Base-by-base conservation (phyloP, 139 green algal species). In the Chlorella sp. region DNA sequence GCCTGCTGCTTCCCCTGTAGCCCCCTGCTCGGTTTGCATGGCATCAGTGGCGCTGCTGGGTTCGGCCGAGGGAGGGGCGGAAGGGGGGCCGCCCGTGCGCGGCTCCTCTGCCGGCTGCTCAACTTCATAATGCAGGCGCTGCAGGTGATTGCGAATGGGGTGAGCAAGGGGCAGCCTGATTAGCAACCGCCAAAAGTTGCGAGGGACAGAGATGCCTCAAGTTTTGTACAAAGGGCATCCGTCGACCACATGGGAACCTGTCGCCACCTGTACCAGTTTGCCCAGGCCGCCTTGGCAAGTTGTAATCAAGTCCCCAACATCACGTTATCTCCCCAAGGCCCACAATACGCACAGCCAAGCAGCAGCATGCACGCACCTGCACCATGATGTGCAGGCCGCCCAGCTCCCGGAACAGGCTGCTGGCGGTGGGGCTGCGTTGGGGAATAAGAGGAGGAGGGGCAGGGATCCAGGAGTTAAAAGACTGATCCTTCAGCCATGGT, bases 351-450 rank as follows among this genome's bases (percentile, higher is more conserved):
- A 69, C 63, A 36, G 17, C 5, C 36, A 69, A 51, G 20, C 9
- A n/a, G 34, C 68, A 30, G 34, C 2, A 17, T 5, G 39, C 17
- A n/a, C 34, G 7, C 39, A 39, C 36, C 47, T 84, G 32, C 18
- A 98, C 93, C 85, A 98, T 93, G 67, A 91, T 88, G 3, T 89
- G 78, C 39, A 98, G 80, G 20, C 96, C 97, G 47, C 92, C 90
- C 26, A 98, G 85, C n/a, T 98, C 97, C 16, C 94, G 82, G 88
- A 99, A 98, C 26, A 94, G 76, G 20, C 90, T 87, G 21, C 85
- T 82, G 9, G 94, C 92, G 12, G 89, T 73, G 34, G 92, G 89
- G 76, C 69, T 91, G 81, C 81, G 73, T 25, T 25, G 16, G 26
- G 69, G 30, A 3, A 7, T n/a, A 30, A 39, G 32, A 20, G 65